A percentile compares a stretch with the other conserved stretches of the same genome.
phyloP scores from a whole-genome alignment of 1,284 basidiomycete genomes.

The Puccinia novopanici region DNA sequence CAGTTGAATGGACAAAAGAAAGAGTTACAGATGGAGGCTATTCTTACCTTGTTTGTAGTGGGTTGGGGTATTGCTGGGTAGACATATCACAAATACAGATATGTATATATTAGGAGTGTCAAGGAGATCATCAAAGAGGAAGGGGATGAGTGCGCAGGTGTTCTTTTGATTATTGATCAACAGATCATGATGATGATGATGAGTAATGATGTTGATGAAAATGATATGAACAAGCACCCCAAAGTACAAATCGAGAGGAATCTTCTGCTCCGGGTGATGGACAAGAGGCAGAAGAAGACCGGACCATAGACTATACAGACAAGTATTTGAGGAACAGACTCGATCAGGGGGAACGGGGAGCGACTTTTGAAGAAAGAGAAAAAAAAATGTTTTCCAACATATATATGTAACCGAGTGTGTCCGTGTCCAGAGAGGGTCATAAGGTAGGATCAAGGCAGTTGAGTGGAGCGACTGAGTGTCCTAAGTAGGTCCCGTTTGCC shows the following conservation, averaged over 20 bases:
- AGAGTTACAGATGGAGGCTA: background rate
- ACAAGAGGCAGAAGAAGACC: background rate
- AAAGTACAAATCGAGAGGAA: slow-evolving; percentile 1
- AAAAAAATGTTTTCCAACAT: background rate
- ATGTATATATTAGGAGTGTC: background rate
- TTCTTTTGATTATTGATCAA: background rate
- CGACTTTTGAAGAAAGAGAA: background rate
- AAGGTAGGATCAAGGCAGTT: background rate
- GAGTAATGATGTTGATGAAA: background rate
- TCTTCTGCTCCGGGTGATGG: background rate
- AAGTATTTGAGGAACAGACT: background rate
- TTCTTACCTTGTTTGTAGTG: too few relatives aligned
- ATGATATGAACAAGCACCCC: background rate
- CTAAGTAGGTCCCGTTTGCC: slow-evolving; percentile 13
- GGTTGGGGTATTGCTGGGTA: background rate
- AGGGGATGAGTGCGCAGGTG: background rate
- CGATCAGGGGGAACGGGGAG: background rate
- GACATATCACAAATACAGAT: background rate
- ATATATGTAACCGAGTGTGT: background rate
- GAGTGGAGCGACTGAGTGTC: background rate
- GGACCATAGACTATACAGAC: background rate
- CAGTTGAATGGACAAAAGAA: background rate
- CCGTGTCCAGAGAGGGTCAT: background rate
- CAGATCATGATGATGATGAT: background rate
- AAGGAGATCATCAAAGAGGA: background rate